Percentiles rank a stretch among this genome's conserved stretches.
phyloP scores from a whole-genome alignment of 208 protist species.

The Balamuthia mandrillaris region DNA sequence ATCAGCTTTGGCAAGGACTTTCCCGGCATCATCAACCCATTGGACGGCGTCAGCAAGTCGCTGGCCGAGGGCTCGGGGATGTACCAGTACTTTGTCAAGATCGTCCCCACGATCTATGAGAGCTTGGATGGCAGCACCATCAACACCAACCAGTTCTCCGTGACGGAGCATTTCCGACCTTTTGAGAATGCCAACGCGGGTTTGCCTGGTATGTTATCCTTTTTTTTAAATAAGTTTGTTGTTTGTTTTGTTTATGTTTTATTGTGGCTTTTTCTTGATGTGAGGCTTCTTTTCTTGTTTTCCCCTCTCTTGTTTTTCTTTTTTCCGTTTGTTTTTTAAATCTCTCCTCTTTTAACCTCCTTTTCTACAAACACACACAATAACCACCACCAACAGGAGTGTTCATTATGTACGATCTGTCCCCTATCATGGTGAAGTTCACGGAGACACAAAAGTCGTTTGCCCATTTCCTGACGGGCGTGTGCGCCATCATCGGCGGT shows the following conservation, averaged over 20 bases:
- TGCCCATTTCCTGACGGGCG: conserved; percentile 83
- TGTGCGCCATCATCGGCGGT: conserved; percentile 89
- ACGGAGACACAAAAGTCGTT: conserved; percentile 72
- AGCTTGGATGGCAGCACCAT: conserved; percentile 47
- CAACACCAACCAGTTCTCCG: conserved; percentile 76
- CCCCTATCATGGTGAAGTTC: conserved; percentile 83
- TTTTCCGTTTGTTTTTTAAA: too few species aligned
- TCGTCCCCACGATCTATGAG: conserved; percentile 74
- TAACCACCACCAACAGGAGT: too few species aligned
- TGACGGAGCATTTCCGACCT: conserved; percentile 63
- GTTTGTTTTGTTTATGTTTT: neutral
- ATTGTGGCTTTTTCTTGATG: too few species aligned
- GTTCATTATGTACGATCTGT: conserved; percentile 85
- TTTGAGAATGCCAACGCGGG: conserved; percentile 46
- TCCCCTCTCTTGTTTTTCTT: neutral
- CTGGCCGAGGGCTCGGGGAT: conserved; percentile 39
- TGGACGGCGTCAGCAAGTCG: conserved; percentile 58
- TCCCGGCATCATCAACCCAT: conserved; percentile 71
- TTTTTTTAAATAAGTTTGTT: neutral
- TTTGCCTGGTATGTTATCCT: conserved; percentile 66
- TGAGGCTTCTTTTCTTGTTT: too few species aligned
- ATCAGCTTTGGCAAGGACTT: conserved; percentile 75
- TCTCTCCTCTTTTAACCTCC: too few species aligned
- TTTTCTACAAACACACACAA: too few species aligned
- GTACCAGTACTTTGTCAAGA: conserved; percentile 77